Percentiles rank a stretch among this genome's conserved stretches.
Evolutionary conservation across 768 basidiomycete species (phyloP).

Genomic region (Tricholoma saponaceum): DNA sequence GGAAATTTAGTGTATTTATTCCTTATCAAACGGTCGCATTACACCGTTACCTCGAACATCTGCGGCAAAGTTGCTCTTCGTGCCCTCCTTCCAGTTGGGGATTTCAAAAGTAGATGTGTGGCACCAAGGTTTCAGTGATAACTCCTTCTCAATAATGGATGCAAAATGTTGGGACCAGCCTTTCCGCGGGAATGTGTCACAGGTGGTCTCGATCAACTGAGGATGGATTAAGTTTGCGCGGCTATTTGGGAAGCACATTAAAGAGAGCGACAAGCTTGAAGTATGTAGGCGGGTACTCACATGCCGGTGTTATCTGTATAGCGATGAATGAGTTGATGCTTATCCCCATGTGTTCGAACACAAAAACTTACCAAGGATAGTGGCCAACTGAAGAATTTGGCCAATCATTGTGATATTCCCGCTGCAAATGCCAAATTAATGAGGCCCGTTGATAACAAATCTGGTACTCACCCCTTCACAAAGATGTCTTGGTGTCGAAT

Average conservation of each 20-base stretch:
- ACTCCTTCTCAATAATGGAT: slow-evolving; percentile 39
- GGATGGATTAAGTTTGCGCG: slow-evolving; percentile 40
- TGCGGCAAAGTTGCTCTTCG: slow-evolving; percentile 42
- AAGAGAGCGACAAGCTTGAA: background rate
- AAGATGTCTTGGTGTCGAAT: slow-evolving; percentile 45
- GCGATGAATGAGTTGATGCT: slow-evolving; percentile 2
- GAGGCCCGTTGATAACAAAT: background rate
- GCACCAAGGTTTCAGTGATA: slow-evolving; percentile 45
- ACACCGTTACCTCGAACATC: slow-evolving; percentile 40
- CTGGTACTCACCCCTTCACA: slow-evolving; percentile 34
- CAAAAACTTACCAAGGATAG: slow-evolving; percentile 38
- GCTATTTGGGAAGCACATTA: slow-evolving; percentile 19
- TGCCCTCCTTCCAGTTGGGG: slow-evolving; percentile 39
- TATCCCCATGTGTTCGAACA: background rate
- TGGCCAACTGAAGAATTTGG: slow-evolving; percentile 46
- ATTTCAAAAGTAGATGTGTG: slow-evolving; percentile 45
- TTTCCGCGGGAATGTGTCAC: slow-evolving; percentile 35
- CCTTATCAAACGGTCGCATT: slow-evolving; percentile 35
- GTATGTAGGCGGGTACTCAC: slow-evolving; percentile 20
- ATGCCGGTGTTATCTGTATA: slow-evolving; percentile 39
- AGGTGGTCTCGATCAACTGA: slow-evolving; percentile 36
- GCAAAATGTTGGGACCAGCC: slow-evolving; percentile 45
- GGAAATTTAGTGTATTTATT: background rate
- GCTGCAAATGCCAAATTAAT: slow-evolving; percentile 15
- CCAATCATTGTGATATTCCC: slow-evolving; percentile 50